A percentile compares a stretch with the other conserved stretches of the same genome.
phyloP scores from a whole-genome alignment of 2,329 filamentous ascomycete species.

The Phaeosphaeriaceae sp. region DNA sequence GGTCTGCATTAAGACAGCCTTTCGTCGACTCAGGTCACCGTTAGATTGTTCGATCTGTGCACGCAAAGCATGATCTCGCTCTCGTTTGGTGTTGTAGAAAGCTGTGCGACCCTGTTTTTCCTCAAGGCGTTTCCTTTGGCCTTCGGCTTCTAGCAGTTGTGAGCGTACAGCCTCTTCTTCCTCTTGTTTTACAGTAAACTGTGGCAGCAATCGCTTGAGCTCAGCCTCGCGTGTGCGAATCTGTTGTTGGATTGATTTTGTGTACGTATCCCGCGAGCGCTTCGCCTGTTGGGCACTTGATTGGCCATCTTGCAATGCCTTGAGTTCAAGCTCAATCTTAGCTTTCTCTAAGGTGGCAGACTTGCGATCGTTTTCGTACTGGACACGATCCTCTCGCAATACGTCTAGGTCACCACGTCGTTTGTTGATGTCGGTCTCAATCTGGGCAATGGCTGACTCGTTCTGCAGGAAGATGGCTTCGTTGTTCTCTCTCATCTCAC shows the following conservation, averaged over 20 bases:
- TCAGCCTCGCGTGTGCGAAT: constrained; percentile 80
- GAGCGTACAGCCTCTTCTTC: constrained; percentile 74
- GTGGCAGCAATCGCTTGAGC: constrained; percentile 74
- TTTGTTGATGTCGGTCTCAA: constrained; percentile 80
- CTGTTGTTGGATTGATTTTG: constrained; percentile 73
- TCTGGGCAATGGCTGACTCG: constrained; percentile 76
- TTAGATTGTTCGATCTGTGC: constrained; percentile 83
- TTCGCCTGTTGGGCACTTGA: constrained; percentile 76
- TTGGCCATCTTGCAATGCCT: constrained; percentile 82
- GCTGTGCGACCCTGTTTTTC: constrained; percentile 90
- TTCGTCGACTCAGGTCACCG: constrained; percentile 76
- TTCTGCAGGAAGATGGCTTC: constrained; percentile 76
- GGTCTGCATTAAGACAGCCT: constrained; percentile 82
- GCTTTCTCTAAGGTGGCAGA: constrained; percentile 81
- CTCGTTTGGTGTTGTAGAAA: constrained; percentile 84
- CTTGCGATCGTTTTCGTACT: constrained; percentile 87
- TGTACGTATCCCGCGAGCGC: constrained; percentile 71
- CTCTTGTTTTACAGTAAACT: constrained; percentile 74
- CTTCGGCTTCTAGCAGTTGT: constrained; percentile 77
- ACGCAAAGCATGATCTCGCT: constrained; percentile 83
- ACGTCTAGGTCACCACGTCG: constrained; percentile 84
- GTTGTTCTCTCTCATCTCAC: constrained; percentile 83
- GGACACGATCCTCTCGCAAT: constrained; percentile 80
- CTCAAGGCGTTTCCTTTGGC: constrained; percentile 77
- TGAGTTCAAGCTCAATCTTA: constrained; percentile 84